Base-by-base conservation (phyloP, 805 yeast genomes). In the Candida sphagnicola region DNA sequence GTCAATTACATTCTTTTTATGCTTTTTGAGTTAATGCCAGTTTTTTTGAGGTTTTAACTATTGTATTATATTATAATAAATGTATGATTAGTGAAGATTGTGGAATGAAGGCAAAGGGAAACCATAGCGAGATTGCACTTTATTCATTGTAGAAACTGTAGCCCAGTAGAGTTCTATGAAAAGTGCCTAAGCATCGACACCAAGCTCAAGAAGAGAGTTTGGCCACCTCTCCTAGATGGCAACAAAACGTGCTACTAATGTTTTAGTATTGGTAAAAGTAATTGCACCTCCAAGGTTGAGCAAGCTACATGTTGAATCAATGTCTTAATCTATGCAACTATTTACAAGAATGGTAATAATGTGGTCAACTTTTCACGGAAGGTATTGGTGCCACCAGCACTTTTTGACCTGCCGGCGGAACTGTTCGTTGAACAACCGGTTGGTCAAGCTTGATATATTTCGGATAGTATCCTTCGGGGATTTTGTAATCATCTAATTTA, bases 401-500 rank as follows among this genome's bases (percentile, higher is more conserved):
- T n/a, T n/a, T n/a, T n/a, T n/a, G n/a, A n/a, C n/a, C n/a, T n/a
- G n/a, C n/a, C n/a, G n/a, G n/a, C n/a, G n/a, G n/a, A n/a, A n/a
- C n/a, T 21, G 24, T 21, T 10, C 10, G 24, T 10, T 21, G 6
- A 6, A 6, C 24, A 21, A 6, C 24, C 24, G 24, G 24, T 21
- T 6, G 8, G 24, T 37, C 43, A 17, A 48, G 25, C 21, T 47
- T 44, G 13, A 48, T 35, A 31, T 46, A 48, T 30, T 48, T 48
- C 15, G 50, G 50, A 14, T 47, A 44, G 19, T 40, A 34, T 5
- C 45, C 53, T 12, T 47, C 49, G 0, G 80, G 75, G 1, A 76
- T 70, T 17, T 60, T 64, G 36, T 72, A 77, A 41, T 76, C 82
- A 23, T 75, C 79, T 1, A 73, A 42, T 50, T 62, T 56, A 38